phyloP scores from a whole-genome alignment of 441 rosid species.

The Lepidium campestre region DNA sequence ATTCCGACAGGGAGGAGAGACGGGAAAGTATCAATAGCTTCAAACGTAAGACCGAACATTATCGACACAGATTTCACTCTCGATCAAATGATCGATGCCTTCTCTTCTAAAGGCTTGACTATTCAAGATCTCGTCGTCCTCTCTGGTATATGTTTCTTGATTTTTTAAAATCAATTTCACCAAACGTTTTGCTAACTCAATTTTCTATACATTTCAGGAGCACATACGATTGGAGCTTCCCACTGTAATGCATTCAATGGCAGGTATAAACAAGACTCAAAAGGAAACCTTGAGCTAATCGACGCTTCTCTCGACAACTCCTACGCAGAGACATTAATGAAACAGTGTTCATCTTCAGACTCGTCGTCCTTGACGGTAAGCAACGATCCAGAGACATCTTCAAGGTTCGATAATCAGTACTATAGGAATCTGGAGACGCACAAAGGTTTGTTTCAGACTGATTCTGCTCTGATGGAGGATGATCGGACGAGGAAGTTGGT shows the following conservation, averaged over 20 bases:
- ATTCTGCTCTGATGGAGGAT: conserved; percentile 54
- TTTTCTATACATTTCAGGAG: conserved; percentile 37
- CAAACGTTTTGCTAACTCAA: background rate
- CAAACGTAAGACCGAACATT: conserved; percentile 63
- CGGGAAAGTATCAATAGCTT: conserved; percentile 38
- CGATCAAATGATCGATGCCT: conserved; percentile 52
- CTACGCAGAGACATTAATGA: conserved; percentile 54
- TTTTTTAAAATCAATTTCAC: background rate
- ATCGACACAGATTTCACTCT: conserved; percentile 66
- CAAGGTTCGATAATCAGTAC: conserved; percentile 64
- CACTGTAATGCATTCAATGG: conserved; percentile 71
- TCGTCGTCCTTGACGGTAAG: conserved; percentile 39
- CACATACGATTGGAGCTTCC: conserved; percentile 77
- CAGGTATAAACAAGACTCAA: conserved; percentile 45
- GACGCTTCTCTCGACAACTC: conserved; percentile 50
- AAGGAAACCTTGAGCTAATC: conserved; percentile 40
- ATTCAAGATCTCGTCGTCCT: conserved; percentile 59
- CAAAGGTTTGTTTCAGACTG: conserved; percentile 76
- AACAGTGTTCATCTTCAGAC: conserved; percentile 44
- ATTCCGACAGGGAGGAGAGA: conserved; percentile 61
- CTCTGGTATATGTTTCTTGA: conserved; percentile 45
- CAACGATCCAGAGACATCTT: conserved; percentile 63
- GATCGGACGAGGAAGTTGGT: conserved; percentile 47
- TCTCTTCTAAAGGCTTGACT: conserved; percentile 69
- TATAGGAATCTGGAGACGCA: conserved; percentile 48